Base-by-base conservation (phyloP, 2,329 filamentous ascomycete species). In the Nigrospora sphaerica region DNA sequence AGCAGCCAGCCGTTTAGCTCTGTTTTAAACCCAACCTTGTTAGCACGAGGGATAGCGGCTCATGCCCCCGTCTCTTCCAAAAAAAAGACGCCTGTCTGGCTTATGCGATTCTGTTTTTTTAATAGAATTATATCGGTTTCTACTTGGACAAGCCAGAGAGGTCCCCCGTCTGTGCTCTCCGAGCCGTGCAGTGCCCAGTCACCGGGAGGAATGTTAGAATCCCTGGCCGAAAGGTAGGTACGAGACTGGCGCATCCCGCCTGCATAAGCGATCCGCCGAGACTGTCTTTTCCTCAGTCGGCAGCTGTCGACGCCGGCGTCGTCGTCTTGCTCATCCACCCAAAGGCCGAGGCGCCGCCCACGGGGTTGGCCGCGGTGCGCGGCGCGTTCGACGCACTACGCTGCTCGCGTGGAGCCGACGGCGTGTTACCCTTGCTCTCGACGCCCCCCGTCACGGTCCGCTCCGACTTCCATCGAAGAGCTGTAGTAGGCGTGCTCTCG, bases 271-370 rank as follows among this genome's bases (percentile, higher is more conserved):
- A 39, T n/a, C 16, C 34, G 16, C 6, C 6, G 34, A 36, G 34
- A 10, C 34, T 2, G 34, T 11, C 34, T 6, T 17, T 36, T 36
- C 12, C 33, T 44, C 36, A 44, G 10, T 44, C 42, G n/a, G 33
- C 35, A 17, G 33, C 42, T 28, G 23, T 28, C 33, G 42, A 17
- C 10, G 42, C 32, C n/a, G 42, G 33, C 17, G 42, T 44, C 33
- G 35, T 28, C 32, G 42, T 23, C 19, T 23, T 67, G 41, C 86
- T 92, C 72, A 96, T 84, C 91, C 91, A 97, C 12, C 87, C 85
- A 69, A 97, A 97, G 3, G 92, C 92, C 48, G 88, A 93, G 13
- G 87, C 92, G n/a, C 88, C 88, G 10, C 92, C 92, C 16, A 95
- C 80, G 0, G 93, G 92, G 60, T 97, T 97, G 32, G 81, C 74